Base-by-base conservation (phyloP, 2,329 filamentous ascomycete genomes). In the Ceratocystis huliohia region DNA sequence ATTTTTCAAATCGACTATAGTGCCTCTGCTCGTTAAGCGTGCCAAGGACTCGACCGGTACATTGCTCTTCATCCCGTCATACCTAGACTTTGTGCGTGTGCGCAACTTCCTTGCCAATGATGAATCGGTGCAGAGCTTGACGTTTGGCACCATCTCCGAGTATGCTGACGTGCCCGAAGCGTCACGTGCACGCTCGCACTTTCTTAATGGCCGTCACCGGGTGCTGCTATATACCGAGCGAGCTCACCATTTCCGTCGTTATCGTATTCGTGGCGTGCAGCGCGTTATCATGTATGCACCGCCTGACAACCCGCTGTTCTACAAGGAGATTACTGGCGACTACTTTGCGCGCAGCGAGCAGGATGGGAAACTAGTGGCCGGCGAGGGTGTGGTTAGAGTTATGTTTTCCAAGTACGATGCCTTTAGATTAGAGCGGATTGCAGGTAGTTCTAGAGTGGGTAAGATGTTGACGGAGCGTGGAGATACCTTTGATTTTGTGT, bases 401-500 rank as follows among this genome's bases (percentile, higher is more conserved):
- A 74, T 94, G 69, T 97, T 97, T 73, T 93, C 89, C 7, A 91
- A 86, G 75, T 96, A 91, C 81, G 94, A 99, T 77, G 84, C 86
- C 13, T 78, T 97, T 77, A 92, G 89, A 78, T 76, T 97, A 71
- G 94, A 99, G 79, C 82, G 94, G 67, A 79, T 97, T 48, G 92
- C 92, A 1, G 94, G 94, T 0, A 89, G 83, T 1, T 84, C 88
- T 76, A 83, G 94, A 69, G 85, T 94, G 5, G 86, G 85, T 17
- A 89, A 85, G 74, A 94, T 99, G 91, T 79, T 96, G 66, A 83
- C 81, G 69, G 91, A 95, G 71, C 85, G 84, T 73, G 87, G 86
- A 2, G 93, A 97, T 82, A 94, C 89, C 0, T 99, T 97, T 82
- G 92, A 96, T 73, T 97, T 97, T 80, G 81, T 96, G 69, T 96